Conservation (phyloP, 805 yeast species). For the Suhomyces tanzawaensis region DNA sequence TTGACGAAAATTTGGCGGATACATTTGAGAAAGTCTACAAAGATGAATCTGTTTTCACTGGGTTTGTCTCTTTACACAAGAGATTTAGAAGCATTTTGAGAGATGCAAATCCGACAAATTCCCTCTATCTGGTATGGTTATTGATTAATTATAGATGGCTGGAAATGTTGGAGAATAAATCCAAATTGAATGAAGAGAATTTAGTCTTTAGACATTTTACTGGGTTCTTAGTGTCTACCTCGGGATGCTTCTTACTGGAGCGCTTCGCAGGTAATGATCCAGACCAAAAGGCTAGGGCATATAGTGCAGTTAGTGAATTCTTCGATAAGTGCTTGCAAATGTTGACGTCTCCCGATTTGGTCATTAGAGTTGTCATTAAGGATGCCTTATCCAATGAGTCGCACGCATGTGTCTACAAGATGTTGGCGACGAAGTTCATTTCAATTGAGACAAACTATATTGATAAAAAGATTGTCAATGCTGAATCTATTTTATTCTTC, state of each 20-base stretch:
- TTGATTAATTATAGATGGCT: conserved; percentile 54
- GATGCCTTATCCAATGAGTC: conserved; percentile 68
- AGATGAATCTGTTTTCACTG: conserved; percentile 60
- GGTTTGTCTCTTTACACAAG: conserved; percentile 72
- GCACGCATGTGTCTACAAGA: conserved; percentile 54
- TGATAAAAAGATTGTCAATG: conserved; percentile 23
- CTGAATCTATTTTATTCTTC: conserved; percentile 36
- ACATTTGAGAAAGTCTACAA: conserved; percentile 39
- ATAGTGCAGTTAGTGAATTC: conserved; percentile 43
- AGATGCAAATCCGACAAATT: conserved; percentile 35
- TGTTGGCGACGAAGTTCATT: conserved; percentile 46
- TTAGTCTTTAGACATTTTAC: conserved; percentile 62
- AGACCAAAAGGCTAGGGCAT: conserved; percentile 27
- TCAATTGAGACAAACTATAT: conserved; percentile 33
- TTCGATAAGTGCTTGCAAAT: conserved; percentile 50
- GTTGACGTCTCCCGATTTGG: conserved; percentile 47
- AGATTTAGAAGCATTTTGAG: conserved; percentile 45
- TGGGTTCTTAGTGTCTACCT: conserved; percentile 68
- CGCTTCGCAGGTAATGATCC: conserved; percentile 23
- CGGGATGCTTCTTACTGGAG: conserved; percentile 55
- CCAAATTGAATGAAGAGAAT: conserved; percentile 37
- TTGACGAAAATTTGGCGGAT: conserved; percentile 20
- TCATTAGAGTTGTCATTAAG: conserved; percentile 65
- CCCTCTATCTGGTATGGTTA: conserved; percentile 40
- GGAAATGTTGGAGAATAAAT: conserved; percentile 23